Evolutionary conservation across 495 filamentous ascomycete species (phyloP), one percentile per base, ranked within the genome.

Genomic region (Hypoxylon subgilvum): DNA sequence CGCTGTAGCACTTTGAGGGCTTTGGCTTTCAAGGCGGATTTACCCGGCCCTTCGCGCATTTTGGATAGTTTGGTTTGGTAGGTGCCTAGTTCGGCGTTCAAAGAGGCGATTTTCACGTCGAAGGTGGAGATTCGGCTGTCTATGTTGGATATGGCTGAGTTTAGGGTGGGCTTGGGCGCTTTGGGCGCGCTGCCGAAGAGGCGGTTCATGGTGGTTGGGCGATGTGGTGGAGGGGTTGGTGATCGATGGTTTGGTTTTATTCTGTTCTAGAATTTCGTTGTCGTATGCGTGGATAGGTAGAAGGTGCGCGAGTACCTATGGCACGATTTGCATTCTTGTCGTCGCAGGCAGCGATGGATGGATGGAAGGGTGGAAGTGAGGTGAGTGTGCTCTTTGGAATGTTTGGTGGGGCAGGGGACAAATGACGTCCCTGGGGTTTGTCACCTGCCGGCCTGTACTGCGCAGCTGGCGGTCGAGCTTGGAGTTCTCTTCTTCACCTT

Each of bases 41-140:
- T 97, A 52, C 93, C 95, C 0, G 95, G 94, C 0, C 94, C 94
- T 58, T 97, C 92, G 65, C 94, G 90, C 91, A 97, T 96, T 73
- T 96, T 95, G 65, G 85, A 65, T 44, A 99, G 85, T 62, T 92
- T 91, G 52, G 84, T 72, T 73, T 97, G 92, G 81, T 96, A 96
- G 23, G 86, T 86, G 2, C 84, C 79, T 4, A 99, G 90, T 74
- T 99, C 94, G 55, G 88, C 86, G 76, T 94, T 97, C 16, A 97
- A 83, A 49, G 89, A 87, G 18, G 92, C 85, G 54, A 97, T 90
- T 71, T 97, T 96, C 42, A 97, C 91, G 74, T 99, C 95, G 77
- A 97, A 86, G 57, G 87, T 88, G 57, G 91, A 84, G 66, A 97
- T 85, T 57, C 92, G 89, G 40, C 81, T 83, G 75, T 98, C 94